Base-by-base conservation (phyloP, 2,329 filamentous ascomycete species). In the Leptoxyphium fumago region DNA sequence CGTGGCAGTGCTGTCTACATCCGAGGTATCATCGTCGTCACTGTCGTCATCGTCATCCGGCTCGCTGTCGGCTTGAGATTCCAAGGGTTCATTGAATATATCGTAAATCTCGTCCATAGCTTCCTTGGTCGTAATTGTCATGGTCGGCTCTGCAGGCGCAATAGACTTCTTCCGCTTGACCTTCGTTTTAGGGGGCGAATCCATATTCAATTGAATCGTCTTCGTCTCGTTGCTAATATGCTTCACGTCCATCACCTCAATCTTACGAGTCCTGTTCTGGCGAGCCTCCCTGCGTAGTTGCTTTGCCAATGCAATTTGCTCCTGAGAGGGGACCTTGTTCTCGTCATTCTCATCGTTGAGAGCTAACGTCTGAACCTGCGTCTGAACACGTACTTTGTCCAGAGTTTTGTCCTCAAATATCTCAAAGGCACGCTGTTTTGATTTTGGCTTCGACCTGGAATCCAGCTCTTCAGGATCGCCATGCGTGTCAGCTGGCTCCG, bases 101-200 rank as follows among this genome's bases (percentile, higher is more conserved):
- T 87, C 87, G 56, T 96, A 96, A 43, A 98, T 95, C 54, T 98
- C 91, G 54, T 96, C 88, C 49, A 89, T 95, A 4, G 91, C 91
- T 51, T 91, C 89, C 54, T 78, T 84, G 10, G 91, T 98, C 59
- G 96, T 87, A 51, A 98, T 77, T 1, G 91, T 98, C 88, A 98
- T 95, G 1, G 91, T 98, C n/a, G 88, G 84, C 62, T 96, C 89
- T 30, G 71, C 66, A 8, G 69, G 69, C 58, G 82, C 88, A 39
- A 68, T 64, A 10, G 72, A 72, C 42, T 79, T 80, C 61, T 83
- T 91, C 61, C 84, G 84, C 71, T 80, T 82, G 44, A 89, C 73
- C 62, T 93, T 96, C 3, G 78, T 79, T n/a, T 80, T 77, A 0
- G 84, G 84, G 0, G 88, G 89, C 2, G 89, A 95, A 56, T 91